These are phyloP conservation scores for Thuidium tamariscinum DNA, from an alignment of 225 moss, liverwort and hornwort genomes.

Conservation along the genomic window DNA sequence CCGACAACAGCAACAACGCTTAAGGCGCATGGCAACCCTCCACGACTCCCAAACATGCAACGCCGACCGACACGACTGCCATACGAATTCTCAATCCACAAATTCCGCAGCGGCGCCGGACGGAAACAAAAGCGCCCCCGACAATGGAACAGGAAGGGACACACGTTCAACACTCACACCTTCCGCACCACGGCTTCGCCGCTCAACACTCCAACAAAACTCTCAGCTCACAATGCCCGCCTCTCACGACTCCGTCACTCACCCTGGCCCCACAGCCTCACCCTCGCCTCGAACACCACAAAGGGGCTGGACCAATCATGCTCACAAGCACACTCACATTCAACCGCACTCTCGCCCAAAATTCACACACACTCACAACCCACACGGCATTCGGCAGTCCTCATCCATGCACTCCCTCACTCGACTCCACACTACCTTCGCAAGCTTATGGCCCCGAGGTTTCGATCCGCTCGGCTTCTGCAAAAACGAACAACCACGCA, in stretches of 20 bases:
- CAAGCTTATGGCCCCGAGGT: constrained; percentile 45
- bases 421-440: constrained; percentile 35
- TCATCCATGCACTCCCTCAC: neutral
- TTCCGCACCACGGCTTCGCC: neutral
- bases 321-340: too few relatives aligned
- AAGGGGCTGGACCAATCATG: neutral
- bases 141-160: neutral
- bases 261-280: neutral
- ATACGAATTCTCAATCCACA: neutral
- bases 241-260: neutral
- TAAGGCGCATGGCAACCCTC: neutral
- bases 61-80: neutral
- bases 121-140: neutral
- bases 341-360: neutral
- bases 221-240: neutral
- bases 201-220: neutral
- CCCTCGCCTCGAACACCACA: neutral
- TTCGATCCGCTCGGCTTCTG: constrained; percentile 76
- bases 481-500: neutral
- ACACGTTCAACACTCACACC: neutral
- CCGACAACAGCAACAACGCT: neutral
- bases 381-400: neutral
- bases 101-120: neutral
- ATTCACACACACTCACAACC: neutral
- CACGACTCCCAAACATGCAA: neutral